Evolutionary conservation across 805 yeast genomes (phyloP).

Genomic region (Ascoidea asiatica): DNA sequence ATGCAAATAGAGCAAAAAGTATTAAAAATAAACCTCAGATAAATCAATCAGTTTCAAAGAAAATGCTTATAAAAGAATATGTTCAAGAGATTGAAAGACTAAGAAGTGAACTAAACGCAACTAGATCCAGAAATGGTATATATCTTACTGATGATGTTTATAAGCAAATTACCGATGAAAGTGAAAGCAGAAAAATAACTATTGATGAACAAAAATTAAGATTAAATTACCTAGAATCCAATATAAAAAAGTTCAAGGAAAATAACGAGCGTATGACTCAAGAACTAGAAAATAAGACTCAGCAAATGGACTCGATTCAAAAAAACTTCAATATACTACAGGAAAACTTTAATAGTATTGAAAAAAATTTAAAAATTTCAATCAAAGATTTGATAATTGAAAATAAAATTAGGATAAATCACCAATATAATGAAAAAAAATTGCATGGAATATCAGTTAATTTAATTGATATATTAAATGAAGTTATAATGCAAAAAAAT

Average conservation of each 20-base stretch:
- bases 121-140: constrained; percentile 52
- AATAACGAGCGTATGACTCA: constrained; percentile 24
- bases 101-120: constrained; percentile 47
- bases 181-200: constrained; percentile 33
- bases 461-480: too few species aligned
- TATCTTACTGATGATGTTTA: constrained; percentile 49
- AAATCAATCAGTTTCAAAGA: constrained; percentile 47
- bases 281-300: constrained; percentile 13
- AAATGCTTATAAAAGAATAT: constrained; percentile 34
- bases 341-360: not conserved
- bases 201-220: constrained; percentile 37
- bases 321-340: not conserved
- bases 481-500: not conserved
- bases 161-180: constrained; percentile 32
- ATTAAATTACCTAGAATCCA: constrained; percentile 33
- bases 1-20: constrained; percentile 77
- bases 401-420: constrained; percentile 9
- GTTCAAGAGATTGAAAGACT: constrained; percentile 33
- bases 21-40: constrained; percentile 63
- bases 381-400: constrained; percentile 11
- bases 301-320: constrained; percentile 7
- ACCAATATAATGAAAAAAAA: constrained; percentile 12
- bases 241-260: constrained; percentile 25
- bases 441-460: constrained; percentile 5
- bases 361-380: constrained; percentile 2